Evolutionary conservation across 2,329 filamentous ascomycete genomes (phyloP).

Genomic region (Cadophora luteo-olivacea): DNA sequence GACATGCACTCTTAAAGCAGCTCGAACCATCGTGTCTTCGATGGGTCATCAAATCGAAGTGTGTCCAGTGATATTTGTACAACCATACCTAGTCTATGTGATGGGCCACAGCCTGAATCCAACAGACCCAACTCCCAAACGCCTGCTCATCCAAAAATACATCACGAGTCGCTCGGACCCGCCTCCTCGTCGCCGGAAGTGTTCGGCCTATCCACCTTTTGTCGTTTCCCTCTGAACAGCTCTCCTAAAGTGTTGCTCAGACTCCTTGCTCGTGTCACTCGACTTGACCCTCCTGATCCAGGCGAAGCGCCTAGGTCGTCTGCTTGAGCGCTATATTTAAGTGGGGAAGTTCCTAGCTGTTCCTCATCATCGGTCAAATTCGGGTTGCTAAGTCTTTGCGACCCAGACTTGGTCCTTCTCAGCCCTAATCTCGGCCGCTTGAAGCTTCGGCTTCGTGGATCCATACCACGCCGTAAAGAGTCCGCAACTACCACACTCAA

Average conservation of each 20-base stretch:
- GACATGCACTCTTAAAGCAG: background rate
- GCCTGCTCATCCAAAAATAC: slow-evolving; percentile 15
- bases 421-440: slow-evolving; percentile 42
- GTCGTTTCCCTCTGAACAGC: slow-evolving; percentile 37
- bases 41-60: background rate
- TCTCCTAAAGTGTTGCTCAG: slow-evolving; percentile 43
- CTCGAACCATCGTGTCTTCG: background rate
- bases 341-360: slow-evolving; percentile 30
- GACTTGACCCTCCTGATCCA: slow-evolving; percentile 25
- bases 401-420: slow-evolving; percentile 40
- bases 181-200: slow-evolving; percentile 37
- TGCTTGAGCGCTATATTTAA: slow-evolving; percentile 23
- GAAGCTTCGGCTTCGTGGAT: slow-evolving; percentile 43
- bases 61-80: background rate
- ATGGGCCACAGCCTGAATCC: slow-evolving; percentile 7
- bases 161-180: slow-evolving; percentile 40
- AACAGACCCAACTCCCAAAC: slow-evolving; percentile 21
- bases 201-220: slow-evolving; percentile 28
- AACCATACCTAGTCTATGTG: slow-evolving; percentile 13
- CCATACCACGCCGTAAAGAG: slow-evolving; percentile 61
- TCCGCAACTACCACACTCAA: slow-evolving; percentile 70
- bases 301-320: slow-evolving; percentile 35
- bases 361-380: slow-evolving; percentile 30
- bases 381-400: slow-evolving; percentile 33
- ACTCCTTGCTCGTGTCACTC: slow-evolving; percentile 39